Evolutionary conservation across 176 grass and related monocot species (phyloP), one percentile per base, ranked within the genome.

Genomic region (Puccinellia tenuiflora): DNA sequence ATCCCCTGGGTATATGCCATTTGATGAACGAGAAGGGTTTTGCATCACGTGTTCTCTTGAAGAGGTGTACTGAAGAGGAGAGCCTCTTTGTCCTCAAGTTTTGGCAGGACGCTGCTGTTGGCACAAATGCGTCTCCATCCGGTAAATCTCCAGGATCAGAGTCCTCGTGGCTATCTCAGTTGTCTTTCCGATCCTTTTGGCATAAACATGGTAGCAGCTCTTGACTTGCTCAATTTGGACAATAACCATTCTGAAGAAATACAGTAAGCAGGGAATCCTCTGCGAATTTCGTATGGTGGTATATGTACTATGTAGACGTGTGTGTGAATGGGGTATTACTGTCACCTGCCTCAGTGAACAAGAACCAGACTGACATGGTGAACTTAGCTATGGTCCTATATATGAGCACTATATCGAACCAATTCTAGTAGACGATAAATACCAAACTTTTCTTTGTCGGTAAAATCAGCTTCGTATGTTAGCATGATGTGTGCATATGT

Each of bases 41-140:
- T 85, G 91, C 78, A 37, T 98, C 96, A 0, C 91, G 87, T 0
- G 90, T 98, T 67, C 80, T 95, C 42, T 83, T 98, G 73, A 94
- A 98, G 84, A 93, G 96, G 79, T 98, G 93, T 7, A 96, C 93
- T 7, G 96, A 98, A 54, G 96, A 98, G 82, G 96, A 98, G 76
- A 96, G 91, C 74, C 90, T 93, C 11, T 94, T 86, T 90, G 91
- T 98, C 65, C 89, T 98, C 15, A 98, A 96, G 80, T 98, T 98
- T 83, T 95, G 96, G 96, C 83, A 79, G 29, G 88, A 92, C 2
- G 68, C 76, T 20, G 37, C 55, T 35, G 24, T 28, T 76, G 39
- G 9, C 13, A 5, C 62, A 73, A 73, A 73, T 59, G 77, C 61
- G 0, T 63, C 81, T 56, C 81, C 52, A 20, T 37, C 73, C 1